These are phyloP conservation scores for Cerioporus squamosus DNA, from an alignment of 1,284 basidiomycete genomes.

Conservation along the genomic window DNA sequence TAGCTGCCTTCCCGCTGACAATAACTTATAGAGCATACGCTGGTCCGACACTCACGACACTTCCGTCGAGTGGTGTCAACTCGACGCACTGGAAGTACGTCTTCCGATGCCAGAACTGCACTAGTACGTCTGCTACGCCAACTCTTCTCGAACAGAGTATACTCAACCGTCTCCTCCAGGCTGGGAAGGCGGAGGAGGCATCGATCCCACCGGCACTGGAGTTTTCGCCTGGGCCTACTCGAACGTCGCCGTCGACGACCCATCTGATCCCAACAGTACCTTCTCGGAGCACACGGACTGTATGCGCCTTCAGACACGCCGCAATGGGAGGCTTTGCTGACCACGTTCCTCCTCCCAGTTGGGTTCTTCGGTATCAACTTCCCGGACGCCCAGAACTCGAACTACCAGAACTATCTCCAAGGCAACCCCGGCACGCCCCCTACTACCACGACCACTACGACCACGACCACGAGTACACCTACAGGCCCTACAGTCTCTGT, in stretches of 20 bases:
- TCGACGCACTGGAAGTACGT: constrained; percentile 41
- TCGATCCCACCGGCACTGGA: constrained; percentile 44
- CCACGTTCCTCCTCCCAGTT: constrained; percentile 38
- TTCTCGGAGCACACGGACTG: constrained; percentile 52
- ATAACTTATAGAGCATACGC: constrained; percentile 29
- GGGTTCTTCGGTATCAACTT: constrained; percentile 62
- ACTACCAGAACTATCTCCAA: constrained; percentile 54
- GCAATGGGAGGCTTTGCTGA: not conserved
- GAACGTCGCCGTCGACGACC: constrained; percentile 38
- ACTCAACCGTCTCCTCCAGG: not conserved
- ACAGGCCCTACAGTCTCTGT: constrained; percentile 43
- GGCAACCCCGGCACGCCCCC: constrained; percentile 44
- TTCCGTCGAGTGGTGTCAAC: constrained; percentile 36
- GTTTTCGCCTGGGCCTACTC: constrained; percentile 60
- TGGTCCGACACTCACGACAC: constrained; percentile 34
- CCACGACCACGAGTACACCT: constrained; percentile 31
- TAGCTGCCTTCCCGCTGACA: not conserved
- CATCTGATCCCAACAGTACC: constrained; percentile 41
- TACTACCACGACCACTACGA: constrained; percentile 28
- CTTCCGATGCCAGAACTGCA: constrained; percentile 41
- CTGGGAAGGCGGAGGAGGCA: constrained; percentile 35
- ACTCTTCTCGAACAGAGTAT: too few relatives aligned
- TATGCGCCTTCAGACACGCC: constrained; percentile 23
- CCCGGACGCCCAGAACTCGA: constrained; percentile 48
- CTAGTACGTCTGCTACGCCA: constrained; percentile 23